Base-by-base conservation (phyloP, 129 eudicot species). In the Lactuca sativa region DNA sequence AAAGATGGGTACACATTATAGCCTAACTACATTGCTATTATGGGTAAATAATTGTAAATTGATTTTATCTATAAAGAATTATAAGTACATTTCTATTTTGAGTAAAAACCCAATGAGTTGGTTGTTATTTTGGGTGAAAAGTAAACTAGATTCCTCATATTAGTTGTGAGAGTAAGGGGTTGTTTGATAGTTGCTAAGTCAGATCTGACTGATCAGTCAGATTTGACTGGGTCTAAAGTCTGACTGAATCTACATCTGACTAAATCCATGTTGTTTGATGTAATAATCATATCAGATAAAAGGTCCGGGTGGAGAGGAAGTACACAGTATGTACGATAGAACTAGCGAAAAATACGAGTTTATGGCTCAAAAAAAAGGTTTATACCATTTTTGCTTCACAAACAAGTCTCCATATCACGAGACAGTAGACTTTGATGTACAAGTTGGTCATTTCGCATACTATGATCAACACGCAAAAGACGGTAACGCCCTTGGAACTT, bases 391-490 rank as follows among this genome's bases (percentile, higher is more conserved):
- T 64, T 64, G 78, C 13, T 54, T 64, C 63, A 73, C 64, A 62
- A 73, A 73, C 64, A 73, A 64, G 57, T 73, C 78, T 30, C 78
- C 78, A 8, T 73, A 73, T 73, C 78, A 73, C 18, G 78, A 73
- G 34, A 73, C 78, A 11, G 13, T 73, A 52, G 78, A 73, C 64
- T 73, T 73, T 31, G 78, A 73, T 64, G 64, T 73, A 5, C 64
- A 64, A 36, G 78, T 64, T 54, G 71, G 64, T 49, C 71, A 64
- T 73, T 62, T 64, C 43, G 56, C 71, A 25, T 54, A 25, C 56
- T 40, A 73, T 10, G 78, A 73, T 64, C 78, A 62, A 40, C 78
- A 73, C 13, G 78, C 67, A 64, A 73, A 73, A 44, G 71, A 73
- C 7, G 78, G 78, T 73, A 73, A 7, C 1, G 32, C 48, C n/a